phyloP scores from a whole-genome alignment of 1,284 basidiomycete genomes.

The Trichosporon sp. region DNA sequence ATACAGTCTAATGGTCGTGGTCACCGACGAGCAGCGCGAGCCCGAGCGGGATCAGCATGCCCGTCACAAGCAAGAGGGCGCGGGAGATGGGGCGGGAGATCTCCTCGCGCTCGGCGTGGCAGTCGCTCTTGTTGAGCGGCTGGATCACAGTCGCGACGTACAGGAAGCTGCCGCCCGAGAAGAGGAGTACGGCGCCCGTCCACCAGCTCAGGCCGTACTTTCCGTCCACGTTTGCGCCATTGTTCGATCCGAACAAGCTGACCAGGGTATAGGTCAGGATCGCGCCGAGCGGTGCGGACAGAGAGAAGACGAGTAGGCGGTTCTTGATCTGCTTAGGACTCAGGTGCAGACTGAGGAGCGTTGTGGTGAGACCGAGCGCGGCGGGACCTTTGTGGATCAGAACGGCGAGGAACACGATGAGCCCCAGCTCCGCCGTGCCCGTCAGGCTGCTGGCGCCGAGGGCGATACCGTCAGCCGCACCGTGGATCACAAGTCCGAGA shows the following conservation, averaged over 20 bases:
- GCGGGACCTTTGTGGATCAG: slow-evolving; percentile 89
- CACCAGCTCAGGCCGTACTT: slow-evolving; percentile 58
- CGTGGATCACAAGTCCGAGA: slow-evolving; percentile 80
- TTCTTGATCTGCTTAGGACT: slow-evolving; percentile 69
- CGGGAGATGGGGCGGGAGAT: slow-evolving; percentile 54
- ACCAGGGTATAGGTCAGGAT: slow-evolving; percentile 70
- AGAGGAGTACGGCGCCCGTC: slow-evolving; percentile 64
- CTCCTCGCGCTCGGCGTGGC: slow-evolving; percentile 18
- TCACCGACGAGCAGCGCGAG: slow-evolving; percentile 63
- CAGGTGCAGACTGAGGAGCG: slow-evolving; percentile 73
- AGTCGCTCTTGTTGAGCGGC: slow-evolving; percentile 59
- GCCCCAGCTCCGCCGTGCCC: slow-evolving; percentile 61
- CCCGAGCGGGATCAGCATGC: slow-evolving; percentile 71
- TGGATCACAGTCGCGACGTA: slow-evolving; percentile 91
- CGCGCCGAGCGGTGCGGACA: slow-evolving; percentile 76
- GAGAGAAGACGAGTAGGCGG: slow-evolving; percentile 74
- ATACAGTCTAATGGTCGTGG: slow-evolving; percentile 36
- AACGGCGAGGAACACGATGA: slow-evolving; percentile 84
- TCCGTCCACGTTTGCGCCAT: not conserved
- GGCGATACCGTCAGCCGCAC: slow-evolving; percentile 84
- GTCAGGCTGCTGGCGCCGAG: slow-evolving; percentile 67
- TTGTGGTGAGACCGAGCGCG: slow-evolving; percentile 77
- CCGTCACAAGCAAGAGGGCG: slow-evolving; percentile 63
- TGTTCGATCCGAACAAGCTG: slow-evolving; percentile 60
- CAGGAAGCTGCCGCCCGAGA: slow-evolving; percentile 81